Base-by-base conservation (phyloP, 2,329 filamentous ascomycete species). In the Exophiala alcalophila region DNA sequence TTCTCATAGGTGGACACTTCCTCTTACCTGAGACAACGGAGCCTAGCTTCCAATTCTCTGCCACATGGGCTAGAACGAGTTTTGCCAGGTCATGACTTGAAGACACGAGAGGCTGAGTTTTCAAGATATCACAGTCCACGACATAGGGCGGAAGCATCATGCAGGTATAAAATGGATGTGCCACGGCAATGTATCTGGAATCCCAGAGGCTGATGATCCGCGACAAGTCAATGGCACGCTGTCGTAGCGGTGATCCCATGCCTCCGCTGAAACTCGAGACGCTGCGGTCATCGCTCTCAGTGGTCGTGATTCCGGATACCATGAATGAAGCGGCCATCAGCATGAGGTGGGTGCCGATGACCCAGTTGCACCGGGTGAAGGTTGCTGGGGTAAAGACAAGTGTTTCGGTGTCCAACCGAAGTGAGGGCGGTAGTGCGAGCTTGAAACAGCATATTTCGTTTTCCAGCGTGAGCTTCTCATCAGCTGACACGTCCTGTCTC, bases 321-420 rank as follows among this genome's bases (percentile, higher is more conserved):
- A 50, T 50, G 25, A 46, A 50, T 15, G 43, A 44, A 9, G 43
- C 40, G 4, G 47, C 29, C 47, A 47, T 50, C 28, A 50, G 24
- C 47, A 50, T 50, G 18, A 50, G 43, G 39, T 50, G 47, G n/a
- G 39, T 47, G n/a, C 47, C 47, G 24, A 50, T 47, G 19, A 50
- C 39, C 47, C 47, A 50, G 16, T 50, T 50, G 23, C 47, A 50
- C 4, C 39, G 35, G 12, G 47, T 29, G 28, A 47, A 50, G 1
- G 47, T 43, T 8, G 30, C n/a, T 4, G 43, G 43, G 11, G 39
- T 43, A 27, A 47, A 50, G 12, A 31, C 25, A 26, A 50, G 16
- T 2, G 35, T 42, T 14, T 50, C 39, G 18, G 34, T 14, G 29
- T 50, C 47, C 12, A 50, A 27, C 14, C 43, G 47, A 9, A 50